Evolutionary conservation across 116 monocot genomes (phyloP), one percentile per base, ranked within the genome.

Genomic region (Dioscorea cayenensis): DNA sequence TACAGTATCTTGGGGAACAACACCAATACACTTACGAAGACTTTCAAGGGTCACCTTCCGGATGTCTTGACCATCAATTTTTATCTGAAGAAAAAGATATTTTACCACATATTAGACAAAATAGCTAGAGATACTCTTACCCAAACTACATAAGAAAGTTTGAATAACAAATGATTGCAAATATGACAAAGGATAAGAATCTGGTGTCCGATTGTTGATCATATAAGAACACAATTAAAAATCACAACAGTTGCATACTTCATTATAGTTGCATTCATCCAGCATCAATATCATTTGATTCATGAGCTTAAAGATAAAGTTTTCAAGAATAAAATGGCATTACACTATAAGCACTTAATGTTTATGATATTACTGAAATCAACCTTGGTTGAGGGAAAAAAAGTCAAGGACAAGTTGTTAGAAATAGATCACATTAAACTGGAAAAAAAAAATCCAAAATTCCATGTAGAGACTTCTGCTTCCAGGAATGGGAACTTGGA

Each of bases 1-100:
- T 71, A 88, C 87, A 71, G 87, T 88, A 66, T 88, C 87, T 28
- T 88, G 87, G 29, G 87, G 87, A 32, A 88, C 87, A 71, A 88
- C 87, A 73, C 87, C 87, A 66, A 88, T 81, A 71, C 76, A 71
- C 71, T 81, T 84, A 4, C 84, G 84, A 63, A 88, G 87, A 72
- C 87, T 88, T 67, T 88, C 87, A 65, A 84, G 50, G 29, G 81
- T 81, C 0, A 88, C 84, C 18, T 71, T 71, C 74, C 69, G 69
- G 76, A 88, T 75, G 65, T 84, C 82, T 74, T 88, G 87, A 69
- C 82, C 92, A 81, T 96, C 95, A 37, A 96, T 69, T 23, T 62
- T 76, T 77, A 96, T 83, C 95, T 96, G 85, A 28, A 70, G 71
- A 71, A 17, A 29, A 50, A 62, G 21, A 21, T 20, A 22, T 7